Conservation (phyloP, 1,284 basidiomycete species). For the Trichosporon sp. region DNA sequence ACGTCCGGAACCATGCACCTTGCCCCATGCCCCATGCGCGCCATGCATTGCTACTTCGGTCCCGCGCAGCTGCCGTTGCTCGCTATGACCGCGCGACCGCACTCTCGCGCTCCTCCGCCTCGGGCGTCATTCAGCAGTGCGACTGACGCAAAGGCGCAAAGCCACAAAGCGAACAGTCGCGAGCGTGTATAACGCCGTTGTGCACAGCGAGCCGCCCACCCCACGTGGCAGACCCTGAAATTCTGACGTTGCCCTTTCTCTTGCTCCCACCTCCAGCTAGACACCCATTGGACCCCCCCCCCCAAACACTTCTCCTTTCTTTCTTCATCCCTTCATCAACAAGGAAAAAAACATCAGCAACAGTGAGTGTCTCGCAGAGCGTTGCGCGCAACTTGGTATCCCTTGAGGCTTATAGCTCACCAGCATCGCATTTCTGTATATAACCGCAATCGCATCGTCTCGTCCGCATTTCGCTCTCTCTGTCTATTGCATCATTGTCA, state of each 20-base stretch:
- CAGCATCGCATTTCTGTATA: conserved; percentile 13
- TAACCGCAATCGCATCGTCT: neutral
- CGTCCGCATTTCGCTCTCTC: neutral
- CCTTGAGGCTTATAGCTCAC: conserved; percentile 29
- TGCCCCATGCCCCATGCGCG: neutral
- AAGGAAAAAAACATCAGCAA: neutral
- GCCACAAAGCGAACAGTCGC: neutral
- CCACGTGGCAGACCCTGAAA: conserved; percentile 1
- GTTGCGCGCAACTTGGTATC: neutral
- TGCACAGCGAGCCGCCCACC: neutral
- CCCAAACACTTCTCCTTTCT: neutral
- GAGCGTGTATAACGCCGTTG: neutral
- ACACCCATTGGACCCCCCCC: neutral
- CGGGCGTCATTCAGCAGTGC: neutral
- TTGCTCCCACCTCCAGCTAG: conserved; percentile 1
- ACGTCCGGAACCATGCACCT: no score
- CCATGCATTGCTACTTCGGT: neutral
- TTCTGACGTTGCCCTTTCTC: conserved; percentile 3
- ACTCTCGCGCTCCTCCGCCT: neutral
- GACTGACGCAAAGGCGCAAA: neutral
- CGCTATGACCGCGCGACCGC: neutral
- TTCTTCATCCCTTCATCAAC: neutral
- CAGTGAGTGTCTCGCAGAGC: neutral
- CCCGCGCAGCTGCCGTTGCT: neutral
- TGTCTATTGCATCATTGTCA: neutral